phyloP scores from a whole-genome alignment of 2,329 filamentous ascomycete species.

The Allantophomopsis cytisporea region DNA sequence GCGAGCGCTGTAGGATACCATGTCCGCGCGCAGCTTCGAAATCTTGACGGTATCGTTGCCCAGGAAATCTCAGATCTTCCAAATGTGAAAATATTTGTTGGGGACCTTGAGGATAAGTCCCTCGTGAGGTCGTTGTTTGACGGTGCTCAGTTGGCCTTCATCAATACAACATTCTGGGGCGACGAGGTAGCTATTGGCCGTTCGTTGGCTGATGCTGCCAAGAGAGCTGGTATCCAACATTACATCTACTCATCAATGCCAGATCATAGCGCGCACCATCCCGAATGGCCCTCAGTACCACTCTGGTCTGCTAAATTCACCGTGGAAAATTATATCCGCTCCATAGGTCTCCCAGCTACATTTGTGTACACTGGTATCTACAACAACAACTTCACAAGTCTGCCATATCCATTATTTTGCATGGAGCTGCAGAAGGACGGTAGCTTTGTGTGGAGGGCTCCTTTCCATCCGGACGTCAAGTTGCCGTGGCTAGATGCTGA shows the following conservation, averaged over 20 bases:
- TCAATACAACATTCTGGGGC: slow-evolving; percentile 96
- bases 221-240: slow-evolving; percentile 71
- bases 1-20: slow-evolving; percentile 87
- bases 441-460: slow-evolving; percentile 84
- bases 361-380: slow-evolving; percentile 97
- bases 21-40: slow-evolving; percentile 84
- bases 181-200: slow-evolving; percentile 86
- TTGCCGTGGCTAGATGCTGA: slow-evolving; percentile 94
- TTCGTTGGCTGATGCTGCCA: slow-evolving; percentile 79
- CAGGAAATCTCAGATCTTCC: slow-evolving; percentile 72
- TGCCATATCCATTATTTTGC: slow-evolving; percentile 87
- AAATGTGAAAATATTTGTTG: slow-evolving; percentile 55
- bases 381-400: slow-evolving; percentile 96
- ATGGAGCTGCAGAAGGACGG: slow-evolving; percentile 80
- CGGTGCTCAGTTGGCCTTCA: slow-evolving; percentile 80
- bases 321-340: slow-evolving; percentile 80
- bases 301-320: slow-evolving; percentile 89
- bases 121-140: slow-evolving; percentile 69
- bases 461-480: slow-evolving; percentile 79
- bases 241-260: slow-evolving; percentile 98
- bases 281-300: slow-evolving; percentile 68
- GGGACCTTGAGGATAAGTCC: slow-evolving; percentile 48
- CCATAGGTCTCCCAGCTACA: slow-evolving; percentile 63
- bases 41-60: slow-evolving; percentile 75
- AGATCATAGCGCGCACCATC: slow-evolving; percentile 71